Evolutionary conservation across 1,139 yeast species (phyloP).

Genomic region (Saccharomyces hybrid): DNA sequence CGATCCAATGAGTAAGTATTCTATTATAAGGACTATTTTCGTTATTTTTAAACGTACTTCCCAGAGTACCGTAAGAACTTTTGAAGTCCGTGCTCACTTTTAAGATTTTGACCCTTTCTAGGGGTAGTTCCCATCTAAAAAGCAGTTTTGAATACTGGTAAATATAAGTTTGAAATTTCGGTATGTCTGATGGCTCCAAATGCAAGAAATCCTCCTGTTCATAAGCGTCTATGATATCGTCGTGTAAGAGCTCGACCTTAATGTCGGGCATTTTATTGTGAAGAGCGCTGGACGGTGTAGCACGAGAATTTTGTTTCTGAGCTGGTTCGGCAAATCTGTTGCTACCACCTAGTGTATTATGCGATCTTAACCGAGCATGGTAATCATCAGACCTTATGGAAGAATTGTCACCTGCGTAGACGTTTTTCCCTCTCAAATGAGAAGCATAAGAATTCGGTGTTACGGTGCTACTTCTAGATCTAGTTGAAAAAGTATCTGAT

Average conservation of each 20-base stretch:
- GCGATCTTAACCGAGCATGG: neutral
- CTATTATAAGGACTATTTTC: conserved; percentile 19
- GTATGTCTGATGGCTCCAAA: conserved; percentile 41
- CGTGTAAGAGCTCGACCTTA: conserved; percentile 47
- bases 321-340: neutral
- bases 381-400: conserved; percentile 25
- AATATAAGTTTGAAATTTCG: conserved; percentile 46
- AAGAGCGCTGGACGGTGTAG: neutral
- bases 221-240: conserved; percentile 48
- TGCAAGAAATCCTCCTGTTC: conserved; percentile 40
- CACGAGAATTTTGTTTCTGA: neutral
- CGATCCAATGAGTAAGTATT: conserved; percentile 20
- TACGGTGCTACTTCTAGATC: conserved; percentile 9
- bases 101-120: conserved; percentile 65
- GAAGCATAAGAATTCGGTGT: conserved; percentile 5
- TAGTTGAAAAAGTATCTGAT: neutral
- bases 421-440: neutral
- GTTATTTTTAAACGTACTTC: neutral
- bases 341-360: neutral
- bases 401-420: conserved; percentile 12
- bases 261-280: conserved; percentile 34
- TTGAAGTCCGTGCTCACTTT: conserved; percentile 49
- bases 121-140: conserved; percentile 75
- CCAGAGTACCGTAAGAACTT: neutral
- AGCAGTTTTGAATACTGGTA: conserved; percentile 73